Percentiles rank a stretch among this genome's conserved stretches.
phyloP scores from a whole-genome alignment of 257 asterid species.

The Lavandula angustifolia region DNA sequence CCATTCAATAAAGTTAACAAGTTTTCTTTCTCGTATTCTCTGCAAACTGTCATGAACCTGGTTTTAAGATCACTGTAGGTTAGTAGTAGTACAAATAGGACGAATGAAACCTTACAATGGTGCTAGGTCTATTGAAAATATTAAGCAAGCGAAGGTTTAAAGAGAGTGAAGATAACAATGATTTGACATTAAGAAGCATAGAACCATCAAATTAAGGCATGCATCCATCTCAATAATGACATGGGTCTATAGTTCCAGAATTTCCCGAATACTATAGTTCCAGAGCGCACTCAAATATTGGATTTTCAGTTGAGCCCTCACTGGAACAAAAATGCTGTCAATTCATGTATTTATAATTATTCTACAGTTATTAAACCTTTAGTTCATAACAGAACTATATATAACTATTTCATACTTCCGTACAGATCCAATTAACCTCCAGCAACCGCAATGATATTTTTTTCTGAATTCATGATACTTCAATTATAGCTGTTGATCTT shows the following conservation, averaged over 20 bases:
- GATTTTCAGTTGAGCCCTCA: constrained; percentile 11
- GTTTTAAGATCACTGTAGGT: constrained; percentile 30
- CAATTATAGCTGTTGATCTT: constrained; percentile 5
- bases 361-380: no score
- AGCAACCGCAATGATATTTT: constrained; percentile 1
- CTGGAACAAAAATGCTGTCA: constrained; percentile 4
- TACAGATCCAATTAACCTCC: constrained; percentile 9
- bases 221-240: neutral
- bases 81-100: constrained; percentile 26
- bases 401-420: neutral
- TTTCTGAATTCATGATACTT: neutral
- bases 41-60: constrained; percentile 99
- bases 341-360: neutral
- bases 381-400: neutral
- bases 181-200: constrained; percentile 4
- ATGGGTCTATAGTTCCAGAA: constrained; percentile 3
- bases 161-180: constrained; percentile 5
- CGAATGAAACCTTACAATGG: constrained; percentile 10
- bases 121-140: constrained; percentile 6
- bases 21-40: constrained; percentile 96
- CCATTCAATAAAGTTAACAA: constrained; percentile 98
- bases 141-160: constrained; percentile 14
- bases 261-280: neutral
- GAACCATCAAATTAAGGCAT: constrained; percentile 17
- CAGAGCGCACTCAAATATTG: constrained; percentile 5